These are phyloP conservation scores for Tulasnella sp. DNA, from an alignment of 768 basidiomycete species.

Conservation along the genomic window DNA sequence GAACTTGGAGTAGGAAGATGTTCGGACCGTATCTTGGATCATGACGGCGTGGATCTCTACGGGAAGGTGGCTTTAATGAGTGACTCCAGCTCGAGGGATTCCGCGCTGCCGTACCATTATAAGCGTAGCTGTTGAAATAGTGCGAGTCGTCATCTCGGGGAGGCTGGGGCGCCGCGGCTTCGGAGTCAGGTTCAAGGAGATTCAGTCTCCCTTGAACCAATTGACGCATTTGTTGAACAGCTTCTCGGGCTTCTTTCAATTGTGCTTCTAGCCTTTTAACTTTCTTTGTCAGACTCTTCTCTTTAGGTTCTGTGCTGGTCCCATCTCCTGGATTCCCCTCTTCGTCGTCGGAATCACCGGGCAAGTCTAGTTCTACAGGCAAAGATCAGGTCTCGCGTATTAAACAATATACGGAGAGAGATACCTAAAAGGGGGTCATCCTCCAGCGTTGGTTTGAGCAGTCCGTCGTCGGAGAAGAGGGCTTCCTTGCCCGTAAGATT, in stretches of 20 bases:
- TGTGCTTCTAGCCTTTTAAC: slow-evolving; percentile 56
- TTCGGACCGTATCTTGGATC: slow-evolving; percentile 92
- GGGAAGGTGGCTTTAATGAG: background rate
- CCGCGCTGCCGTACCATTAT: slow-evolving; percentile 53
- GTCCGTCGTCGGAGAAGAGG: slow-evolving; percentile 66
- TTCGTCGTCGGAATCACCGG: slow-evolving; percentile 60
- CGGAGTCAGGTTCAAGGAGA: slow-evolving; percentile 27
- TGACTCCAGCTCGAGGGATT: background rate
- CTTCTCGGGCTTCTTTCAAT: slow-evolving; percentile 49
- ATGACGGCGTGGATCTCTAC: slow-evolving; percentile 92
- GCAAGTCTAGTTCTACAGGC: slow-evolving; percentile 53
- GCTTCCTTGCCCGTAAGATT: slow-evolving; percentile 49
- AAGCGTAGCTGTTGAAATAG: slow-evolving; percentile 85
- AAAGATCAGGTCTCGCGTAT: background rate
- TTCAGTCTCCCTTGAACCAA: slow-evolving; percentile 48
- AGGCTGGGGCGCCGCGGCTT: slow-evolving; percentile 30
- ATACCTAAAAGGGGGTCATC: slow-evolving; percentile 86
- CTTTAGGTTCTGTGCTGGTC: slow-evolving; percentile 28
- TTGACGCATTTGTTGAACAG: slow-evolving; percentile 53
- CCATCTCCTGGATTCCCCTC: slow-evolving; percentile 21
- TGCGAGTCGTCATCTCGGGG: slow-evolving; percentile 80
- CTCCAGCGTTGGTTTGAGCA: slow-evolving; percentile 71
- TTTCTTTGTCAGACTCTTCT: slow-evolving; percentile 26
- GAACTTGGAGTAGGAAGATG: slow-evolving; percentile 86
- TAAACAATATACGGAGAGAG: slow-evolving; percentile 27